Evolutionary conservation across 2,329 filamentous ascomycete genomes (phyloP).

Genomic region (Sporothrix humicola): DNA sequence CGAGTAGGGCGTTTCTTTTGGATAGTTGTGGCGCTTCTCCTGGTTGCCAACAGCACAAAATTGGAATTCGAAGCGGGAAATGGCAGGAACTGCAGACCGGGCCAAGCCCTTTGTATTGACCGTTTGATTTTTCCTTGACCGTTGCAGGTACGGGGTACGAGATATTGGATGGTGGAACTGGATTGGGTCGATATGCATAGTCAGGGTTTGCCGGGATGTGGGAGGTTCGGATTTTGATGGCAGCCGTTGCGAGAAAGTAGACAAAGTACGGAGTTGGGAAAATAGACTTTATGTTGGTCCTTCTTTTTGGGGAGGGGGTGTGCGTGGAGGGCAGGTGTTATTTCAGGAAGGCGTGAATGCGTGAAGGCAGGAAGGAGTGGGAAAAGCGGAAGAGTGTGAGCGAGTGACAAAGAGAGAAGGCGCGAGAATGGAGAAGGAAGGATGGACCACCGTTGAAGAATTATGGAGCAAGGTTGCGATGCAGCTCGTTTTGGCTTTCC

Average conservation of each 20-base stretch:
- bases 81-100: too few relatives aligned
- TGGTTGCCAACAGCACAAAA: background rate
- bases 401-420: background rate
- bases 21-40: background rate
- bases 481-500: conserved; percentile 16
- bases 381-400: background rate
- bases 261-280: background rate
- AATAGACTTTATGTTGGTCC: background rate
- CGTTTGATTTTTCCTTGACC: background rate
- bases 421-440: background rate
- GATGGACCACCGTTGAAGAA: conserved; percentile 10
- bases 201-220: background rate
- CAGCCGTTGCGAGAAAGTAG: background rate
- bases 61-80: background rate
- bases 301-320: too few relatives aligned
- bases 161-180: background rate
- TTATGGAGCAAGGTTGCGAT: conserved; percentile 14
- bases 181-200: background rate
- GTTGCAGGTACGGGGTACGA: too few relatives aligned
- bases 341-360: background rate
- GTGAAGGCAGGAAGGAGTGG: background rate
- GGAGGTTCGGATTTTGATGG: background rate
- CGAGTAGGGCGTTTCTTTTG: background rate
- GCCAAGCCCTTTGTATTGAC: background rate
- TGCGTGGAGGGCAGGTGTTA: background rate